Evolutionary conservation across 176 grass and related monocot species (phyloP), one percentile per base, ranked within the genome.

Genomic region (Avena sativa): DNA sequence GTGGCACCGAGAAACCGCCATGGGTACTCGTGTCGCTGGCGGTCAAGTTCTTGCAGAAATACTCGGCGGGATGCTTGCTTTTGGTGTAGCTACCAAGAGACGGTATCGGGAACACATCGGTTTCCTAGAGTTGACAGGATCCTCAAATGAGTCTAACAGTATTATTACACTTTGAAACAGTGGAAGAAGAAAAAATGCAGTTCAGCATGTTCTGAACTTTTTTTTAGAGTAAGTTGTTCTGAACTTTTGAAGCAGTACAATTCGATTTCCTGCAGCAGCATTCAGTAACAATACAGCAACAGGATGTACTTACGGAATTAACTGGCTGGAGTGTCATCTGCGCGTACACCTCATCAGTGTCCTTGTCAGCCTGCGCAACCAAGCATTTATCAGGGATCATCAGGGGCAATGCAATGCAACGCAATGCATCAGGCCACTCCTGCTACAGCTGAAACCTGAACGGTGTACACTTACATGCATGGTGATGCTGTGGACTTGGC

Each of bases 251-350:
- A 43, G 40, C 15, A 10, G 5, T 13, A 48, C 10, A 43, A 43
- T 23, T 77, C 16, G 8, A 34, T 81, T 43, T 86, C 25, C 5
- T 56, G 38, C 6, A 9, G 4, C 9, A 3, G 43, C 12, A 26
- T 14, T 44, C 1, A 71, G 34, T 50, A 43, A 62, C 63, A 74
- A n/a, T 17, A 85, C 50, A 75, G 76, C 12, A 68, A 56, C n/a
- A 82, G 23, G 47, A 14, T 68, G 69, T 66, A 72, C 92, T 94
- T 90, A 99, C 97, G 16, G 91, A 93, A 36, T 93, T 96, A 4
- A 97, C 92, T 30, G 97, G 97, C 51, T 99, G 94, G 59, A 99
- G 97, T 12, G 97, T 99, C 92, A 97, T 99, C 85, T 97, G 94
- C 12, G 92, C 92, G 79, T 97, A 99, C 13, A 99, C 93, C 81